These are phyloP conservation scores for Blastobotrys parvus DNA, from an alignment of 805 yeast species.

Conservation along the genomic window DNA sequence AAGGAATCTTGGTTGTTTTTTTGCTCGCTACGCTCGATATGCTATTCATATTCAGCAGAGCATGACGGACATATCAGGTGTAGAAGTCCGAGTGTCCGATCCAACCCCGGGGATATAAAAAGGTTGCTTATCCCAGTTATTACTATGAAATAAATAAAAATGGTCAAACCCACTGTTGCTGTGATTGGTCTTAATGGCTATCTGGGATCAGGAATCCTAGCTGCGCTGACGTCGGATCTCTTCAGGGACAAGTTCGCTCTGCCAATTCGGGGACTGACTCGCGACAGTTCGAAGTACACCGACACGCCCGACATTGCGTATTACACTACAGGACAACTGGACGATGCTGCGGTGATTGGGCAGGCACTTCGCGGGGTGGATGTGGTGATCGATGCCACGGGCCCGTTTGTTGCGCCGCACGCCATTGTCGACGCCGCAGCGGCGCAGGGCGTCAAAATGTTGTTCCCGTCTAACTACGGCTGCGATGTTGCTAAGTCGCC, in stretches of 20 bases:
- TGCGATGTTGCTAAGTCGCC: constrained; percentile 25
- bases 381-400: constrained; percentile 41
- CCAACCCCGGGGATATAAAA: too few relatives aligned
- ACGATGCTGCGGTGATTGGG: constrained; percentile 9
- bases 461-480: constrained; percentile 58
- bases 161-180: constrained; percentile 9
- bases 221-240: constrained; percentile 27
- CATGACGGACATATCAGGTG: too few relatives aligned
- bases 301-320: constrained; percentile 17
- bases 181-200: constrained; percentile 1
- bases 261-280: constrained; percentile 47
- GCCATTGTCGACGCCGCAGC: constrained; percentile 34
- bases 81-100: too few relatives aligned
- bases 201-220: constrained; percentile 30
- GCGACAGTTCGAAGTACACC: constrained; percentile 32
- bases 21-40: too few relatives aligned
- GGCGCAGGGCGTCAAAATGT: constrained; percentile 39
- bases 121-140: too few relatives aligned
- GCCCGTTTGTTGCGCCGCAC: constrained; percentile 28
- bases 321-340: constrained; percentile 14
- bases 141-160: not conserved
- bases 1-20: too few relatives aligned
- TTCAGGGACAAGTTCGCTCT: constrained; percentile 36
- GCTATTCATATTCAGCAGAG: too few relatives aligned
- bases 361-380: constrained; percentile 39